Evolutionary conservation across 1,284 basidiomycete species (phyloP).

Genomic region (Papiliotrema flavescens): DNA sequence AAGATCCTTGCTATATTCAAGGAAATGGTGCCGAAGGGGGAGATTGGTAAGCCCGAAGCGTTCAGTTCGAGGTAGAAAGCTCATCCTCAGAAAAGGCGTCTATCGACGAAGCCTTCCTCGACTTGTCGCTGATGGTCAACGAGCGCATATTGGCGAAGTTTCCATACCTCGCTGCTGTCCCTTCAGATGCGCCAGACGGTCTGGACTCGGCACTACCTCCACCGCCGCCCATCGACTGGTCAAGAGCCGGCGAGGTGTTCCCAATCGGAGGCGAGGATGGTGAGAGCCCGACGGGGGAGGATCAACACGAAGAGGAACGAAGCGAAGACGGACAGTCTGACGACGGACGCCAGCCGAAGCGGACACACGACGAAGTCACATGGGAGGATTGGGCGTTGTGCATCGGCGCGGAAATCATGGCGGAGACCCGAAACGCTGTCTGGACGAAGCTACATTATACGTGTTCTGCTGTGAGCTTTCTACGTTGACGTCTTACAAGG

Average conservation of each 20-base stretch:
- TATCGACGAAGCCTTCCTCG: conserved; percentile 75
- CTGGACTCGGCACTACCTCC: conserved; percentile 77
- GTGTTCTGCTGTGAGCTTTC: conserved; percentile 72
- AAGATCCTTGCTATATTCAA: conserved; percentile 87
- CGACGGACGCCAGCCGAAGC: conserved; percentile 17
- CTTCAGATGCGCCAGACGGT: conserved; percentile 64
- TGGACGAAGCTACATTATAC: conserved; percentile 78
- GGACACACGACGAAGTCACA: conserved; percentile 12
- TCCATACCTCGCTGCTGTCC: conserved; percentile 69
- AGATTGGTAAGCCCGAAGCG: conserved; percentile 57
- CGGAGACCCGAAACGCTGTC: conserved; percentile 67
- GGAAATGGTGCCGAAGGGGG: conserved; percentile 64
- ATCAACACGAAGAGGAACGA: conserved; percentile 20
- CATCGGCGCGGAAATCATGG: conserved; percentile 84
- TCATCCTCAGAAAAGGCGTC: conserved; percentile 63
- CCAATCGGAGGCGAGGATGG: conserved; percentile 56
- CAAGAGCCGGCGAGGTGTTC: conserved; percentile 63
- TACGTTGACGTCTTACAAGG: background rate
- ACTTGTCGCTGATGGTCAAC: conserved; percentile 74
- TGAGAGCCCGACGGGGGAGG: conserved; percentile 35
- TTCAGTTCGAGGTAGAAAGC: background rate
- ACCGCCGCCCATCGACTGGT: conserved; percentile 67
- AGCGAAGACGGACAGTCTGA: conserved; percentile 16
- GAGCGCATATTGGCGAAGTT: conserved; percentile 67
- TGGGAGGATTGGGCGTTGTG: conserved; percentile 94